Evolutionary conservation across 805 yeast genomes (phyloP).

Genomic region (Kodamaea restingae): DNA sequence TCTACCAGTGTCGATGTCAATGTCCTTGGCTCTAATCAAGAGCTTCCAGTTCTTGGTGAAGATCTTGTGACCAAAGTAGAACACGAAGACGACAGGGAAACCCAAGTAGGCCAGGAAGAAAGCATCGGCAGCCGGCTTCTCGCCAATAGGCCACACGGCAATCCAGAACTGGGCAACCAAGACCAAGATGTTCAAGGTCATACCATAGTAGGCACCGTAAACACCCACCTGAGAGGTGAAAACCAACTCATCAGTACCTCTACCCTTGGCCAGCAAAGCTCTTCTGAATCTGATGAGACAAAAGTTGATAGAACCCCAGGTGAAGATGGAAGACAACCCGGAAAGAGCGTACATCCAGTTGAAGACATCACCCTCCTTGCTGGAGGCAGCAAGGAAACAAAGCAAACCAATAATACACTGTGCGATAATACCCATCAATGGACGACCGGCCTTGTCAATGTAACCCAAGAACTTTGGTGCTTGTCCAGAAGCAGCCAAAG

Average conservation of each 20-base stretch:
- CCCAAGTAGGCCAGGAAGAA: conserved; percentile 48
- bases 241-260: conserved; percentile 32
- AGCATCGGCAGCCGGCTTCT: conserved; percentile 27
- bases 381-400: conserved; percentile 61
- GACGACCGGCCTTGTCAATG: conserved; percentile 76
- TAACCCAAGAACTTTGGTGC: conserved; percentile 61
- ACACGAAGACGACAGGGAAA: conserved; percentile 40
- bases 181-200: conserved; percentile 30
- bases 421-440: conserved; percentile 59
- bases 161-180: conserved; percentile 42
- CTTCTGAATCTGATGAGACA: conserved; percentile 63
- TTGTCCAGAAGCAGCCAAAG: conserved; percentile 62
- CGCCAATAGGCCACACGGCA: conserved; percentile 38
- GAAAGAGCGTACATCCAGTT: conserved; percentile 75
- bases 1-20: conserved; percentile 64
- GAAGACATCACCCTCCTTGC: conserved; percentile 55
- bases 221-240: conserved; percentile 37
- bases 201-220: conserved; percentile 34
- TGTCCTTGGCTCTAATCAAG: conserved; percentile 42
- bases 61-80: conserved; percentile 43
- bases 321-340: conserved; percentile 71
- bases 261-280: conserved; percentile 53
- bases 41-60: conserved; percentile 45
- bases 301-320: conserved; percentile 73
- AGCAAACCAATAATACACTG: conserved; percentile 54